Conservation (phyloP, 768 basidiomycete species). For the Amanita pallidorosea region DNA sequence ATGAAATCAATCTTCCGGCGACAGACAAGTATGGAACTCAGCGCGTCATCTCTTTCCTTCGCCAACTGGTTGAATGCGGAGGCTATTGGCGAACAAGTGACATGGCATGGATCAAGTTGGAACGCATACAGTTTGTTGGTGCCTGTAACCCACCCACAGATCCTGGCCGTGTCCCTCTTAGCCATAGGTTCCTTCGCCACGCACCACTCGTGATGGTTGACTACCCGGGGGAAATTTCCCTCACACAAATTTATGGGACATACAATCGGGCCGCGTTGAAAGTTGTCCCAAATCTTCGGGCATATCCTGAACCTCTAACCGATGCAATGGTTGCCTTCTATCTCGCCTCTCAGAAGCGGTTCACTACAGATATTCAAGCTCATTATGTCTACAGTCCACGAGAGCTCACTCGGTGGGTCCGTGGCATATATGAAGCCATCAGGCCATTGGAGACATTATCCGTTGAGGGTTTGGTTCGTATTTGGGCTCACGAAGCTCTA, state of each 20-base stretch:
- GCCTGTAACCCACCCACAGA: constrained; percentile 99
- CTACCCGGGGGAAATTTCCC: constrained; percentile 92
- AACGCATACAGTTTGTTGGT: constrained; percentile 99
- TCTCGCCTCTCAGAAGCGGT: constrained; percentile 84
- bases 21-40: constrained; percentile 98
- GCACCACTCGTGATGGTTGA: constrained; percentile 98
- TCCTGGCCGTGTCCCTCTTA: constrained; percentile 97
- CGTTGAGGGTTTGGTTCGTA: constrained; percentile 88
- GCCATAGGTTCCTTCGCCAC: constrained; percentile 94
- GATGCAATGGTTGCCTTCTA: constrained; percentile 98
- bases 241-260: constrained; percentile 98
- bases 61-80: constrained; percentile 89
- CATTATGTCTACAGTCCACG: constrained; percentile 99
- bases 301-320: constrained; percentile 89
- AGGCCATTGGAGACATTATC: constrained; percentile 87
- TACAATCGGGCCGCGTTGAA: constrained; percentile 95
- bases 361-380: constrained; percentile 95
- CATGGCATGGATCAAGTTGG: constrained; percentile 95
- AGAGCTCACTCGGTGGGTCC: constrained; percentile 95
- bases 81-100: constrained; percentile 94
- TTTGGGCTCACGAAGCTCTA: constrained; percentile 97
- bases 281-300: constrained; percentile 86
- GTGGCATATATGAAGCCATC: constrained; percentile 96
- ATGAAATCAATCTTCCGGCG: constrained; percentile 97
- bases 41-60: constrained; percentile 95